Evolutionary conservation across 352 stramenopile species (phyloP), one percentile per base, ranked within the genome.

Genomic region (Globisporangium cylindrosporum): DNA sequence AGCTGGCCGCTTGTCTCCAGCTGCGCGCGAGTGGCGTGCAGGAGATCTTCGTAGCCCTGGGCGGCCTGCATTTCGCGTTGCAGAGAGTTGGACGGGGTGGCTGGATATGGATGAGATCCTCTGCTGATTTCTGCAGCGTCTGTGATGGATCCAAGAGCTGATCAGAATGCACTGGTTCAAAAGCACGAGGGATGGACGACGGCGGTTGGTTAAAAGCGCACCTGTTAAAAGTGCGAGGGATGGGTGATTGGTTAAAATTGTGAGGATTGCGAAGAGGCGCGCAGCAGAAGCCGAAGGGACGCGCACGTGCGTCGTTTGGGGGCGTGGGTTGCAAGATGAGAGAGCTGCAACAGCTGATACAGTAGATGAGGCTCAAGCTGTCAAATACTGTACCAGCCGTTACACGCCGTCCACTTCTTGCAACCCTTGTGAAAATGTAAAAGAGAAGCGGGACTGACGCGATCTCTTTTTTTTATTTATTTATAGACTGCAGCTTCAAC

Each of bases 1-100:
- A 65, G 43, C 43, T 56, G 59, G 6, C 38, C 41, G n/a, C 49
- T 66, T n/a, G 60, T 22, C 32, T 55, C 60, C 7, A 65, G 54
- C 5, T 62, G 63, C 54, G 38, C 20, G 27, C 24, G 63, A 29
- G 36, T 62, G 22, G 49, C 62, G 53, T 62, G 34, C 36, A 55
- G 4, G 5, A 54, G 53, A 53, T 63, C 54, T 8, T 68, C n/a
- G 25, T 59, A 58, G 20, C 43, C 60, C 43, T 36, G 43, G 5
- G 36, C 54, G 2, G 63, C 54, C 15, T 61, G 63, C 63, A 68
- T 68, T 15, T 12, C 27, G 46, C 18, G 7, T 32, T 51, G 57
- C 14, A 18, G 24, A 15, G 27, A 43, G 6, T 32, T n/a, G 27
- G 29, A 25, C 10, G 46, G 46, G n/a, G 5, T 25, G 12, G 29